These are phyloP conservation scores for Colletotrichum graminicola DNA, from an alignment of 2,329 filamentous ascomycete genomes.

Conservation along the genomic window DNA sequence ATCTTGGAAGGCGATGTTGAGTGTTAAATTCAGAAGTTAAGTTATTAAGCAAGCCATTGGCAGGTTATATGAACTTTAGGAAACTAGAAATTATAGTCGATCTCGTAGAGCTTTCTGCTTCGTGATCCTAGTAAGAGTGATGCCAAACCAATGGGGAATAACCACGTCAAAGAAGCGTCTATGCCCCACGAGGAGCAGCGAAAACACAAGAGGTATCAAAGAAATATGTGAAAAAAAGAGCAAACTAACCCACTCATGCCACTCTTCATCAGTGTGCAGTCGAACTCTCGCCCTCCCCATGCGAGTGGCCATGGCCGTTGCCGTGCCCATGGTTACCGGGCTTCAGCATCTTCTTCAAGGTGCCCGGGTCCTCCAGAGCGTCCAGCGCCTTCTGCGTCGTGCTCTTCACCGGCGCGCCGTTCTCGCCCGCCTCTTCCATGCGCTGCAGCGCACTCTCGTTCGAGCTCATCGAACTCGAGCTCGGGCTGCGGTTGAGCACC, in stretches of 20 bases:
- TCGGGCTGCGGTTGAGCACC: conserved; percentile 69
- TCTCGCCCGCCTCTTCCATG: conserved; percentile 56
- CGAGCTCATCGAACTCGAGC: conserved; percentile 56
- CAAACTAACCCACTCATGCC: background rate
- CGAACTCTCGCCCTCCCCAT: conserved; percentile 29
- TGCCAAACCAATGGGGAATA: conserved; percentile 1
- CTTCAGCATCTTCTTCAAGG: conserved; percentile 54
- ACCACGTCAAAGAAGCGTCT: background rate
- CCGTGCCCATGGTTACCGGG: conserved; percentile 11
- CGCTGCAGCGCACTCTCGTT: conserved; percentile 65
- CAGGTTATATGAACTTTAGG: no score
- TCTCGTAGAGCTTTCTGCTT: background rate
- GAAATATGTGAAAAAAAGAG: conserved; percentile 6
- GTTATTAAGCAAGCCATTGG: background rate
- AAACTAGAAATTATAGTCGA: conserved; percentile 17
- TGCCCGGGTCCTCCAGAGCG: conserved; percentile 62
- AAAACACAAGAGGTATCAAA: conserved; percentile 33
- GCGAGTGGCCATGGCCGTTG: background rate
- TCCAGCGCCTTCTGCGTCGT: conserved; percentile 66
- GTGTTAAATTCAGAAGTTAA: background rate
- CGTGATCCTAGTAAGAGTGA: background rate
- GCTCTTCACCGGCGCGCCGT: conserved; percentile 55
- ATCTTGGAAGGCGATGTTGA: background rate
- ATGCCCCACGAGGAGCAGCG: background rate
- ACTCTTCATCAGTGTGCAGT: conserved; percentile 1